Conservation (phyloP, 495 filamentous ascomycete genomes). For the Entonaema liquescens region DNA sequence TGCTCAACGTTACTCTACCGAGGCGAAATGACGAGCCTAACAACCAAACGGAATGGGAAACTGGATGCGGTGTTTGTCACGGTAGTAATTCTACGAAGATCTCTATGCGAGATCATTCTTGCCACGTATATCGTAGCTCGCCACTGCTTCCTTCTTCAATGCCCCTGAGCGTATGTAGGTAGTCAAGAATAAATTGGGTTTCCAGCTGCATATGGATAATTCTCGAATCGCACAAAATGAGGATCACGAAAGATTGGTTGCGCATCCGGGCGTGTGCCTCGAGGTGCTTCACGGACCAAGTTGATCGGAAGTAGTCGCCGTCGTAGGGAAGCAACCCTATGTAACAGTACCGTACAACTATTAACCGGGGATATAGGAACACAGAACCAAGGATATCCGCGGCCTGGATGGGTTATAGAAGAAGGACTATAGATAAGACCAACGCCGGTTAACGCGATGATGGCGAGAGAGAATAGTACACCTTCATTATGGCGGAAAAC, state of each 20-base stretch:
- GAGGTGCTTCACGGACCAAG: constrained; percentile 1
- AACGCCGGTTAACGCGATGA: background rate
- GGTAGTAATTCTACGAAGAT: constrained; percentile 31
- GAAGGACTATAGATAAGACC: constrained; percentile 24
- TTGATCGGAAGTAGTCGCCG: constrained; percentile 11
- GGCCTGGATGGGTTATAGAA: constrained; percentile 21
- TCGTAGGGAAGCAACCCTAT: constrained; percentile 21
- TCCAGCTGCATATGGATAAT: constrained; percentile 11
- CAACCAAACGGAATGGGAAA: constrained; percentile 23
- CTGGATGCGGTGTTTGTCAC: constrained; percentile 17
- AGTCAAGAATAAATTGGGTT: constrained; percentile 8
- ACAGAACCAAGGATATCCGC: constrained; percentile 25
- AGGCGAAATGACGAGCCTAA: constrained; percentile 1
- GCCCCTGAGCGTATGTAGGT: background rate
- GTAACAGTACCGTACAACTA: constrained; percentile 10
- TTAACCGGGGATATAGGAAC: background rate
- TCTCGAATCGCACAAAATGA: constrained; percentile 6
- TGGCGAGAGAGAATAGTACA: constrained; percentile 10
- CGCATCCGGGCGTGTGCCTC: background rate
- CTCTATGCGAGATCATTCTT: constrained; percentile 38
- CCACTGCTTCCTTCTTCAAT: constrained; percentile 7
- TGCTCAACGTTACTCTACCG: constrained; percentile 31
- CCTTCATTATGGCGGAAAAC: constrained; percentile 6
- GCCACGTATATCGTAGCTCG: constrained; percentile 33
- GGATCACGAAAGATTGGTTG: background rate